These are phyloP conservation scores for Vishniacozyma victoriae DNA, from an alignment of 768 basidiomycete genomes.

Conservation along the genomic window DNA sequence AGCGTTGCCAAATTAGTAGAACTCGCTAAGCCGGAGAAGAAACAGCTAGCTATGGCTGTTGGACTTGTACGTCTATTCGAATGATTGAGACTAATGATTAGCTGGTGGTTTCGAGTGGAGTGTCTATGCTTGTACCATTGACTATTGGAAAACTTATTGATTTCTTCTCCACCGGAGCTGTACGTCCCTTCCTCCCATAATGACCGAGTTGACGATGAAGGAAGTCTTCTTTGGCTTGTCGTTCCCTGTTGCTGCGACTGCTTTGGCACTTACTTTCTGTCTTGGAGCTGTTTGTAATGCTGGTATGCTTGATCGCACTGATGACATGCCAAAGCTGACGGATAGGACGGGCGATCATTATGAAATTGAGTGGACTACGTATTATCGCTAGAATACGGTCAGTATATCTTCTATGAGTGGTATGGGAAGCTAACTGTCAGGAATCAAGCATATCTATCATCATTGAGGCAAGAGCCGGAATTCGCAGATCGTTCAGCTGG, in stretches of 20 bases:
- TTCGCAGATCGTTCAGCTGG: conserved; percentile 89
- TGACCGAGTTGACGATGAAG: not conserved
- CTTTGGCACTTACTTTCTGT: conserved; percentile 70
- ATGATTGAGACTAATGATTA: conserved; percentile 40
- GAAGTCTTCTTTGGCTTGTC: conserved; percentile 64
- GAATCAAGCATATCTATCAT: conserved; percentile 73
- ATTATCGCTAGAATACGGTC: conserved; percentile 66
- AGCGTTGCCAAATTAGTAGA: conserved; percentile 52
- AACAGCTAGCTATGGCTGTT: conserved; percentile 67
- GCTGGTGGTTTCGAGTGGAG: conserved; percentile 76
- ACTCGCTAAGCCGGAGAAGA: conserved; percentile 76
- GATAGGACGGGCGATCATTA: conserved; percentile 49
- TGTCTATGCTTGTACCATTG: conserved; percentile 87
- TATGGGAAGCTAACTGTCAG: conserved; percentile 41
- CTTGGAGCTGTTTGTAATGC: conserved; percentile 84
- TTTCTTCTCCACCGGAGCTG: conserved; percentile 71
- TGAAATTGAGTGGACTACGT: conserved; percentile 83
- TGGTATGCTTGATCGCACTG: conserved; percentile 53
- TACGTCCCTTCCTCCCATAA: conserved; percentile 47
- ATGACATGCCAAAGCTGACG: not conserved
- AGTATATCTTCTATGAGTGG: not conserved
- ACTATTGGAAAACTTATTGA: conserved; percentile 92
- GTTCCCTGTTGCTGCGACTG: conserved; percentile 68
- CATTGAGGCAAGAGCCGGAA: conserved; percentile 83
- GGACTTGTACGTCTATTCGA: conserved; percentile 49